phyloP scores from a whole-genome alignment of 78 protist genomes.

The Dictyostelium capitatum region DNA sequence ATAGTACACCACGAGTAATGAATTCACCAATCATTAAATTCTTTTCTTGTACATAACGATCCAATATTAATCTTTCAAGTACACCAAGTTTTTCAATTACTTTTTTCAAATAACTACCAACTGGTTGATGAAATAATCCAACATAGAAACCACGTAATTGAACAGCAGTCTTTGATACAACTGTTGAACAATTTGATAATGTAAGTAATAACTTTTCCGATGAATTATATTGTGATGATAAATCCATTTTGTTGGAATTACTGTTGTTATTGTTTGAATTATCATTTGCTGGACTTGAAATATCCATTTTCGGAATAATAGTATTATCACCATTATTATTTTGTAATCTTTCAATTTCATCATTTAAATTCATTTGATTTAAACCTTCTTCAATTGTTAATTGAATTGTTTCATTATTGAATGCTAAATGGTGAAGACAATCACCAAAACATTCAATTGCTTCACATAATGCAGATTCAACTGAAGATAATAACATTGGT shows the following conservation, averaged over 20 bases:
- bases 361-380: constrained; percentile 23
- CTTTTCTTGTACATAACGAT: constrained; percentile 59
- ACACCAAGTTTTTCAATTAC: constrained; percentile 75
- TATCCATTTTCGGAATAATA: neutral
- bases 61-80: constrained; percentile 52
- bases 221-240: neutral
- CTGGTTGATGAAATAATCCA: constrained; percentile 56
- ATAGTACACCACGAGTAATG: constrained; percentile 35
- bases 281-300: neutral
- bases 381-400: neutral
- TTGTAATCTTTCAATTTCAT: neutral
- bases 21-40: constrained; percentile 25
- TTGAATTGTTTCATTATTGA: neutral
- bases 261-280: neutral
- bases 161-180: constrained; percentile 48
- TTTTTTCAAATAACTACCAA: constrained; percentile 28
- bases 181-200: constrained; percentile 67
- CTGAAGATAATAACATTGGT: constrained; percentile 29
- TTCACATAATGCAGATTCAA: constrained; percentile 59
- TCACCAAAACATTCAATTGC: constrained; percentile 75
- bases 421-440: constrained; percentile 63
- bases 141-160: constrained; percentile 57
- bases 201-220: constrained; percentile 33
- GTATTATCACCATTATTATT: neutral
- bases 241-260: neutral